Conservation (phyloP, 345 rosid species). For the Schrenkiella parvula region DNA sequence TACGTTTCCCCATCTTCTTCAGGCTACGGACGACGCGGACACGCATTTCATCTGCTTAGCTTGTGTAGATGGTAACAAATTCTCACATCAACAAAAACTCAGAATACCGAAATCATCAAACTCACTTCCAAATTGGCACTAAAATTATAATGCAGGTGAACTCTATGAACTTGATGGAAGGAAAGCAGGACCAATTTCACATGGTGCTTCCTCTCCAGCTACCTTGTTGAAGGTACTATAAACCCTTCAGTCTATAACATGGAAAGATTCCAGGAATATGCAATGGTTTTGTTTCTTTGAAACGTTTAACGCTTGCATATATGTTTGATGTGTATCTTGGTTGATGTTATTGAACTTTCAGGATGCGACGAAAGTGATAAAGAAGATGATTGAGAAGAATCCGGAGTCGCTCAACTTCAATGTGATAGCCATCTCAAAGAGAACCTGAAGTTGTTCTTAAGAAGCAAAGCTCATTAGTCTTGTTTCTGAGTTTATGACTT, state of each 20-base stretch:
- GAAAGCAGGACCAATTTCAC: slow-evolving; percentile 73
- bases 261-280: not conserved
- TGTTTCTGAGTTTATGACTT: slow-evolving; percentile 20
- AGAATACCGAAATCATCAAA: not conserved
- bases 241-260: not conserved
- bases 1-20: slow-evolving; percentile 12
- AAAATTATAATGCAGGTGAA: slow-evolving; percentile 40
- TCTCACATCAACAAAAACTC: not conserved
- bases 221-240: slow-evolving; percentile 60
- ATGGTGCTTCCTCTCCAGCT: slow-evolving; percentile 64
- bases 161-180: slow-evolving; percentile 97
- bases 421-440: slow-evolving; percentile 67
- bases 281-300: not conserved
- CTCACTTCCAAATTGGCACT: not conserved
- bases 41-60: slow-evolving; percentile 86
- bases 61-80: slow-evolving; percentile 63
- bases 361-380: slow-evolving; percentile 78
- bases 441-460: slow-evolving; percentile 7
- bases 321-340: not conserved
- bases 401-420: slow-evolving; percentile 77
- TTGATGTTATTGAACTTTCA: slow-evolving; percentile 27
- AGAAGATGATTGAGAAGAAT: slow-evolving; percentile 70
- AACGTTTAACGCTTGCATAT: not conserved
- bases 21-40: slow-evolving; percentile 68
- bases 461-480: not conserved